Evolutionary conservation across 345 rosid genomes (phyloP), one percentile per base, ranked within the genome.

Genomic region (Boechera stricta): DNA sequence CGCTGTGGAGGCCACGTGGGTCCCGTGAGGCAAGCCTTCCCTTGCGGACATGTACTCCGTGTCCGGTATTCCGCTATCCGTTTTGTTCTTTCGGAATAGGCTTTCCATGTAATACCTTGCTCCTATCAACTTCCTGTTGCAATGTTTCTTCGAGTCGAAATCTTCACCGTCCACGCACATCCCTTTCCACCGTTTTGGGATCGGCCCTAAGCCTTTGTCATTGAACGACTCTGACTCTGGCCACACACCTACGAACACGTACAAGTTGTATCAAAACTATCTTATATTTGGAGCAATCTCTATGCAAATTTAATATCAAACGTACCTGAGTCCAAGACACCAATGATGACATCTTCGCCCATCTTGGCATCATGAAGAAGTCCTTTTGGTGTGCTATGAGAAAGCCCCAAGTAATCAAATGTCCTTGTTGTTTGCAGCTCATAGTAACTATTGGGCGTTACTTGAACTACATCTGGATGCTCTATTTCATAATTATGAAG

Each of bases 311-410:
- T 32, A 45, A 44, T 33, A 58, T 26, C 5, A 15, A 35, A 52
- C 16, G 5, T 42, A 87, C 91, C 91, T 15, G 96, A 79, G 73
- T 90, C 96, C 28, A 88, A 54, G 42, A 90, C 71, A 57, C 91
- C 93, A 13, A 90, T 77, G 63, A 90, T 86, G 54, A 87, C 79
- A 64, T 90, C 90, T 71, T 88, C 83, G 10, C 96, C 96, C 87
- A 87, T 82, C 36, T 76, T 84, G 72, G 88, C 81, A 7, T 64
- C 73, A 26, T 75, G 67, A 29, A 84, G 83, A 70, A 76, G 77
- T 51, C 80, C 81, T 64, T 64, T 21, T 24, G 80, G 80, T 52
- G 78, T 52, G 65, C 71, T 61, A 67, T 80, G 76, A 77, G 85
- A 63, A 24, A 87, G 80, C 64, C 89, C 87, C 18, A 87, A 76